Percentiles rank a stretch among this genome's conserved stretches.
phyloP scores from a whole-genome alignment of 192 early-diverging fungal species.

The Entophlyctis helioformis region DNA sequence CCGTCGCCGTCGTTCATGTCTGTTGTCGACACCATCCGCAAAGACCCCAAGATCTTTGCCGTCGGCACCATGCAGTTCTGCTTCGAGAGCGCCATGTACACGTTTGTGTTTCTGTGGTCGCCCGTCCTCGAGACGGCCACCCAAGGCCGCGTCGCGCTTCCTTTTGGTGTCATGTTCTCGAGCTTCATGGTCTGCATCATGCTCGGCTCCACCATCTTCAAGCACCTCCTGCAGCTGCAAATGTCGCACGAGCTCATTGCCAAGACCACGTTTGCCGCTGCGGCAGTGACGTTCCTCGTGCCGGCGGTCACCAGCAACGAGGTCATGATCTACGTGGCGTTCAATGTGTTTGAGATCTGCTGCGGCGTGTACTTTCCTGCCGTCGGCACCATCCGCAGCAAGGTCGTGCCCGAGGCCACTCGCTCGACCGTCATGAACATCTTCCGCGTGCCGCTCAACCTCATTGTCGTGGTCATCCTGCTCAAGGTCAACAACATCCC shows the following conservation, averaged over 20 bases:
- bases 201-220: constrained; percentile 27
- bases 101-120: constrained; percentile 37
- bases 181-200: constrained; percentile 39
- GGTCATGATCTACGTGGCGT: constrained; percentile 13
- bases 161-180: constrained; percentile 35
- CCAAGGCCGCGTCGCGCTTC: constrained; percentile 9
- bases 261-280: constrained; percentile 9
- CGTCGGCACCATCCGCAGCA: constrained; percentile 21
- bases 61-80: constrained; percentile 32
- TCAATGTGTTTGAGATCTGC: constrained; percentile 30
- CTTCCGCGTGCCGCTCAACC: constrained; percentile 39
- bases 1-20: no score
- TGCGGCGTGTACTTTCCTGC: constrained; percentile 37
- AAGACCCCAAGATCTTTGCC: constrained; percentile 17
- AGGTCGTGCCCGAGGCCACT: constrained; percentile 28
- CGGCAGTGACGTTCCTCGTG: constrained; percentile 6
- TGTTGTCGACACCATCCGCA: no score
- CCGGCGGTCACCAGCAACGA: constrained; percentile 4
- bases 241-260: constrained; percentile 15
- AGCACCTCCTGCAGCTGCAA: constrained; percentile 1
- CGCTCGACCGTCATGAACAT: constrained; percentile 34
- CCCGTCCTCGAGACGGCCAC: constrained; percentile 24
- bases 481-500: constrained; percentile 10
- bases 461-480: constrained; percentile 29
- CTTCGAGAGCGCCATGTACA: constrained; percentile 39